phyloP scores from a whole-genome alignment of 176 grass and related monocot species.

The Calamus simplicifolius region DNA sequence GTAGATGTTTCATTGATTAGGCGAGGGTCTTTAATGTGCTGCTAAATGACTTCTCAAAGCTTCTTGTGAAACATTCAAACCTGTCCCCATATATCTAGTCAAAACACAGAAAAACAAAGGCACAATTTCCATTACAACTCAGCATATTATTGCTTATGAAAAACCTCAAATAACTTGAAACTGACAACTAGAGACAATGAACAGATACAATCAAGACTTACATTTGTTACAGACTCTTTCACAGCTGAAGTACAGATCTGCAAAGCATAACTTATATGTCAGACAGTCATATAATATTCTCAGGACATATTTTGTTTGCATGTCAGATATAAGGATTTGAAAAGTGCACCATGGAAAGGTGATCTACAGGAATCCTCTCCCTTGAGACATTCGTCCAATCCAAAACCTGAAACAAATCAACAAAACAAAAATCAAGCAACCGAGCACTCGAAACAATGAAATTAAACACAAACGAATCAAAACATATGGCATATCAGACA shows the following conservation, averaged over 20 bases:
- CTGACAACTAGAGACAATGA: background rate
- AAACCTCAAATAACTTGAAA: background rate
- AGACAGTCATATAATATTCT: background rate
- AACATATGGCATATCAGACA: too few relatives aligned
- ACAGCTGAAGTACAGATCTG: constrained; percentile 88
- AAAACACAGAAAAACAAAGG: constrained; percentile 11
- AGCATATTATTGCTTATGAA: too few relatives aligned
- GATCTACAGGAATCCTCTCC: constrained; percentile 37
- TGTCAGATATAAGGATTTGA: constrained; percentile 12
- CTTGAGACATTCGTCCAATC: constrained; percentile 32
- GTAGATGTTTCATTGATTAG: constrained; percentile 51
- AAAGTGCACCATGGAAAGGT: constrained; percentile 47
- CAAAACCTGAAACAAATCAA: constrained; percentile 35
- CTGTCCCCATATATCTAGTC: constrained; percentile 81
- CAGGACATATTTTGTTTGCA: background rate
- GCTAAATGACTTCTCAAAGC: constrained; percentile 91
- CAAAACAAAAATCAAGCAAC: constrained; percentile 1
- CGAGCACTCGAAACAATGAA: background rate
- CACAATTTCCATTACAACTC: too few relatives aligned
- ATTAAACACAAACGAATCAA: too few relatives aligned
- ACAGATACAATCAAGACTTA: constrained; percentile 28
- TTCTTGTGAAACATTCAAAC: constrained; percentile 64
- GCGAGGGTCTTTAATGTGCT: constrained; percentile 85
- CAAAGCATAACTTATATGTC: constrained; percentile 9
- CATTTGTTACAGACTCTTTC: constrained; percentile 83